phyloP scores from a whole-genome alignment of 768 basidiomycete genomes.

The Ramaria rubella region DNA sequence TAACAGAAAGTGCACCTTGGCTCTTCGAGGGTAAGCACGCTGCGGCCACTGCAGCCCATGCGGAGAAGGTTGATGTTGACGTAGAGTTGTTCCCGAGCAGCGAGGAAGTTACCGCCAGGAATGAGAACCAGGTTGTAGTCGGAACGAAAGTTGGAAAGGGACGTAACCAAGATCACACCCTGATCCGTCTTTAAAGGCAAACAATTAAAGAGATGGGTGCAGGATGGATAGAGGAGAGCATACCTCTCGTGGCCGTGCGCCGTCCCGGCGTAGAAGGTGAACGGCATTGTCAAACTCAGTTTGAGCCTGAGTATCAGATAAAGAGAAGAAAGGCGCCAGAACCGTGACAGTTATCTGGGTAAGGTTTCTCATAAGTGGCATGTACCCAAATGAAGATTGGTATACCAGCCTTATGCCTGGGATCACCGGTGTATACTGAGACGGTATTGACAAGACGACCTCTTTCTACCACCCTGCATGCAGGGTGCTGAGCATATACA shows the following conservation, averaged over 20 bases:
- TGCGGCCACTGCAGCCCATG: slow-evolving; percentile 79
- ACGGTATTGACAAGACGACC: slow-evolving; percentile 53
- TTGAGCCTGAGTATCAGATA: slow-evolving; percentile 39
- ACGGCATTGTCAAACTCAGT: slow-evolving; percentile 57
- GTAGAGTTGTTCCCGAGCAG: slow-evolving; percentile 60
- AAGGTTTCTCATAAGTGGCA: slow-evolving; percentile 4
- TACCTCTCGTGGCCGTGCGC: slow-evolving; percentile 68
- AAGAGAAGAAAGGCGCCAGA: slow-evolving; percentile 38
- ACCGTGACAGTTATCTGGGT: slow-evolving; percentile 54
- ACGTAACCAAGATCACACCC: slow-evolving; percentile 74
- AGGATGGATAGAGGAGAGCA: slow-evolving; percentile 6
- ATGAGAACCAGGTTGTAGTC: slow-evolving; percentile 82
- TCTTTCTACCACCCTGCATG: slow-evolving; percentile 58
- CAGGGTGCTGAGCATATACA: slow-evolving; percentile 12
- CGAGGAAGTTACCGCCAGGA: slow-evolving; percentile 61
- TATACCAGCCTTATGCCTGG: slow-evolving; percentile 48
- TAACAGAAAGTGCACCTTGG: slow-evolving; percentile 43
- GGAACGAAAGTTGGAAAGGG: slow-evolving; percentile 80
- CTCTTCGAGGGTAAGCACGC: slow-evolving; percentile 70
- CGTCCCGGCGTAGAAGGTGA: slow-evolving; percentile 56
- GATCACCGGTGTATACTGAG: slow-evolving; percentile 72
- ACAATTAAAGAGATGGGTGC: slow-evolving; percentile 1
- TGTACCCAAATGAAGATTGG: neutral
- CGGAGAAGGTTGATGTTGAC: slow-evolving; percentile 77
- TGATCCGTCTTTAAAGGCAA: slow-evolving; percentile 45